Base-by-base conservation (phyloP, 371 early-diverging fungal species). In the Syncephalastrum sp. region DNA sequence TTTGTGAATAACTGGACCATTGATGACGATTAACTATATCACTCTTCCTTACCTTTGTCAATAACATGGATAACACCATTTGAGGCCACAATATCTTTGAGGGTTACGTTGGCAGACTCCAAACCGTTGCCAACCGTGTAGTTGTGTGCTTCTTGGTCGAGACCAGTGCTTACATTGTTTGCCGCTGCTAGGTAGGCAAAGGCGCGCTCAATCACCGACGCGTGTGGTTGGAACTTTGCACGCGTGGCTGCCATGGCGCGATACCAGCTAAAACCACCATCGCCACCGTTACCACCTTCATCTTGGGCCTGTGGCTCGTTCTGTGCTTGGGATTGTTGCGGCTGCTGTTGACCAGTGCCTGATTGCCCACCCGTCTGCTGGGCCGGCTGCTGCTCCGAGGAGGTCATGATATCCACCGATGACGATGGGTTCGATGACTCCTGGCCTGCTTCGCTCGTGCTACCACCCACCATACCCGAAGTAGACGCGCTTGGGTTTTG, bases 1-100 rank as follows among this genome's bases (percentile, higher is more conserved):
- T 42, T 42, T 38, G 19, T 49, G 15, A 47, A 33, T 33, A 46
- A 42, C 49, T 24, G 15, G 51, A 33, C 23, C 21, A 46, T n/a
- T 21, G 19, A 42, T 27, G 25, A 27, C 33, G 25, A 16, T 2
- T 21, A 21, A 21, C 0, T 21, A 21, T 21, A 21, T 21, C 21
- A 21, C 16, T 46, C 0, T 44, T 41, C 3, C 55, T 47, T 63
- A 75, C 75, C 58, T 42, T 64, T 59, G 49, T 75, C 66, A 50
- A 75, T 67, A 17, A 75, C 42, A 43, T 77, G 69, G 5, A 71
- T 29, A 15, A 67, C 56, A 42, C 77, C 77, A 57, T 77, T 77
- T 14, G 65, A 61, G 3, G 74, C 69, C 6, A 52, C 25, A 17
- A 77, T 60, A 56, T 77, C 69, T 3, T 57, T 21, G 5, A 51